Percentiles rank a stretch among this genome's conserved stretches.
Conservation (phyloP, 2,329 filamentous ascomycete genomes). For the Cladobotryum mycophilum region DNA sequence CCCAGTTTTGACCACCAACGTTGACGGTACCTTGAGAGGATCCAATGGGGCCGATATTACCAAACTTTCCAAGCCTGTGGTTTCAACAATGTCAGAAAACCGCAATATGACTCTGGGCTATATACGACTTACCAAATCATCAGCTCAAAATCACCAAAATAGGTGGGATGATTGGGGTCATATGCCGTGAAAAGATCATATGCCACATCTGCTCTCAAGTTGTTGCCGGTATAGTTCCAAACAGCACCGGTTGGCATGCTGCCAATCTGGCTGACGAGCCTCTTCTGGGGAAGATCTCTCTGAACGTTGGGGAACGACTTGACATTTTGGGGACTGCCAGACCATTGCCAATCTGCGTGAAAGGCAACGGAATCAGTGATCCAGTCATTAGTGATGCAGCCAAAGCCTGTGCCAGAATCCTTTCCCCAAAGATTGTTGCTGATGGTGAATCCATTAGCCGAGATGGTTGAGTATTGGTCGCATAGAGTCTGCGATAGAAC, state of each 20-base stretch:
- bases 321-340: slow-evolving; percentile 30
- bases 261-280: slow-evolving; percentile 25
- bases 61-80: slow-evolving; percentile 17
- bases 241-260: slow-evolving; percentile 28
- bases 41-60: slow-evolving; percentile 17
- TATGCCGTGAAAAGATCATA: slow-evolving; percentile 53
- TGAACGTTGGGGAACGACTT: slow-evolving; percentile 34
- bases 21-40: slow-evolving; percentile 45
- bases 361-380: slow-evolving; percentile 29
- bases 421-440: slow-evolving; percentile 39
- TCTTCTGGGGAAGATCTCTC: slow-evolving; percentile 16
- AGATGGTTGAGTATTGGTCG: slow-evolving; percentile 19
- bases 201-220: slow-evolving; percentile 46
- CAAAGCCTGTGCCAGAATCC: slow-evolving; percentile 26
- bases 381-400: slow-evolving; percentile 35
- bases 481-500: slow-evolving; percentile 13
- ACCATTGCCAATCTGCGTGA: slow-evolving; percentile 36
- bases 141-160: slow-evolving; percentile 48
- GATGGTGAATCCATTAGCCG: slow-evolving; percentile 15
- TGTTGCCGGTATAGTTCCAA: slow-evolving; percentile 26
- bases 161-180: slow-evolving; percentile 30
- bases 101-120: background rate
- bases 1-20: slow-evolving; percentile 47
- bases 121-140: slow-evolving; percentile 46
- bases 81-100: background rate